Conservation (phyloP, 1,139 yeast genomes). For the Nakaseomyces delphensis region DNA sequence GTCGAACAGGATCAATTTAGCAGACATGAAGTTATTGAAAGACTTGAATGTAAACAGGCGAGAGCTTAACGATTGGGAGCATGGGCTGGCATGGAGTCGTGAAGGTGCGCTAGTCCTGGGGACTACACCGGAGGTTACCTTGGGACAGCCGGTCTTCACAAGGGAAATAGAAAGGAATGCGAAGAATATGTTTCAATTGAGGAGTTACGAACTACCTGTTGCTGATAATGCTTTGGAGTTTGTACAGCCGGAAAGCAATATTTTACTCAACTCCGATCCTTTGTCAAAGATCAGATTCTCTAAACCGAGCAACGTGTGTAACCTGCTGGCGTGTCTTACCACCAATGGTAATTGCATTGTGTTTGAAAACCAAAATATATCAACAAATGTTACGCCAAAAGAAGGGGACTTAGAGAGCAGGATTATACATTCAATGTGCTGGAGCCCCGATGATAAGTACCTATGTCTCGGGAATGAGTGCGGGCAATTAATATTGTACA, state of each 20-base stretch:
- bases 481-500: constrained; percentile 14
- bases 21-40: constrained; percentile 22
- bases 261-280: constrained; percentile 27
- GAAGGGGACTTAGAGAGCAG: constrained; percentile 14
- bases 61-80: constrained; percentile 25
- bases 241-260: constrained; percentile 18
- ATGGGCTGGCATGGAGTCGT: constrained; percentile 24
- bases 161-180: constrained; percentile 15
- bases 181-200: constrained; percentile 23
- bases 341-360: constrained; percentile 26
- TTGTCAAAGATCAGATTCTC: constrained; percentile 18
- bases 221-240: constrained; percentile 25
- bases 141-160: constrained; percentile 23
- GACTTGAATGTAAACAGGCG: constrained; percentile 24
- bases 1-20: neutral
- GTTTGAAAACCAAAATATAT: constrained; percentile 11
- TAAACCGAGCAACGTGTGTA: constrained; percentile 18
- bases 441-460: constrained; percentile 21
- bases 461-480: constrained; percentile 27
- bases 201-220: constrained; percentile 12
- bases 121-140: constrained; percentile 24
- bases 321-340: constrained; percentile 24
- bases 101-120: constrained; percentile 27
- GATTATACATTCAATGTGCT: constrained; percentile 25
- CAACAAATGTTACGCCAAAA: constrained; percentile 20